A percentile compares a stretch with the other conserved stretches of the same genome.
phyloP scores from a whole-genome alignment of 2,329 filamentous ascomycete species.

The Phialophora expanda region DNA sequence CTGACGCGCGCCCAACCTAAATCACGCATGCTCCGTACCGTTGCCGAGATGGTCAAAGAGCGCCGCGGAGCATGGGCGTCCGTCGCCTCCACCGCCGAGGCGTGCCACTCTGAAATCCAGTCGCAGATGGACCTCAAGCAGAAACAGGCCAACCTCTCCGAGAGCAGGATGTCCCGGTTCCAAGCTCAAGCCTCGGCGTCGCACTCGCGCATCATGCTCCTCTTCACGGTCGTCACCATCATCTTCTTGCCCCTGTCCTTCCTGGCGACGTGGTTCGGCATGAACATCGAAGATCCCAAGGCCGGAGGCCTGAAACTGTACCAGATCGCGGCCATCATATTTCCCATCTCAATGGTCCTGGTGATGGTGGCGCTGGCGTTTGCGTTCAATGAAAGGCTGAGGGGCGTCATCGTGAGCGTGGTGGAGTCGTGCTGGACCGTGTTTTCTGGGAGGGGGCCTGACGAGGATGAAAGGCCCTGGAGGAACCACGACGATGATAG shows the following conservation, averaged over 20 bases:
- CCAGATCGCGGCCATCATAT: conserved; percentile 21
- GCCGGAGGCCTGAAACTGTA: conserved; percentile 13
- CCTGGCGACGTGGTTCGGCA: conserved; percentile 44
- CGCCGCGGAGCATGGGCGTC: conserved; percentile 14
- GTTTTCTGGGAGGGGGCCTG: conserved; percentile 15
- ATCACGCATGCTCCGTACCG: conserved; percentile 17
- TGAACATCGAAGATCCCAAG: conserved; percentile 38
- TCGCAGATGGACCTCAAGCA: conserved; percentile 33
- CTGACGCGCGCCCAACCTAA: conserved; percentile 12
- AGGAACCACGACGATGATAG: conserved; percentile 1
- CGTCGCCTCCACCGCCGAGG: conserved; percentile 11
- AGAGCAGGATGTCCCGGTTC: conserved; percentile 23
- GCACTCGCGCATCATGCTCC: conserved; percentile 35
- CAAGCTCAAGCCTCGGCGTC: conserved; percentile 12
- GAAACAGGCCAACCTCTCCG: conserved; percentile 35
- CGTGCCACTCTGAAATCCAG: conserved; percentile 16
- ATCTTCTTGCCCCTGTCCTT: conserved; percentile 45
- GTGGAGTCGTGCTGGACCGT: conserved; percentile 2
- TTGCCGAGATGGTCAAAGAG: conserved; percentile 21
- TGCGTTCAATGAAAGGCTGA: conserved; percentile 17
- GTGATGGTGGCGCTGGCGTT: conserved; percentile 17
- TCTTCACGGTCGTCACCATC: conserved; percentile 44
- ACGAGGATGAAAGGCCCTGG: background rate
- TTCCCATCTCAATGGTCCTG: conserved; percentile 19
- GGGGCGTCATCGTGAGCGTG: background rate